Evolutionary conservation across 164 flowering plant species (phyloP).

Genomic region (Magnolia changhungtana): DNA sequence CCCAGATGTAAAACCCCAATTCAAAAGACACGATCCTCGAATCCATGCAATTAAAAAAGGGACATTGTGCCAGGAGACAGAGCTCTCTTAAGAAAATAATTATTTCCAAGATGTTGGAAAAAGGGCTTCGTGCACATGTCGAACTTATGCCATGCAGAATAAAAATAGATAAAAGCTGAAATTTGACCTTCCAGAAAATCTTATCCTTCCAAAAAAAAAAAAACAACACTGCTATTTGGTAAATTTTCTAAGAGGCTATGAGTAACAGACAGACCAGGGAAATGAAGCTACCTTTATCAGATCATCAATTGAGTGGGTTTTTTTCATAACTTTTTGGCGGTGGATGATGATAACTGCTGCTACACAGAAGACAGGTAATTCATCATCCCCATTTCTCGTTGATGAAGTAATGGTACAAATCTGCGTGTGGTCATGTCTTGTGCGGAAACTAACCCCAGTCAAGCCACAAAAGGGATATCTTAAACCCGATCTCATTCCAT

Average conservation of each 20-base stretch:
- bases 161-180: not conserved
- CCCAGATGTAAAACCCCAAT: not conserved
- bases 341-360: constrained; percentile 78
- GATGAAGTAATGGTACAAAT: constrained; percentile 35
- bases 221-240: not conserved
- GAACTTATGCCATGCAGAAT: not conserved
- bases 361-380: constrained; percentile 75
- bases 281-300: constrained; percentile 64
- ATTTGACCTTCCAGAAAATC: no score
- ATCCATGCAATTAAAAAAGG: not conserved
- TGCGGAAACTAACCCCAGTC: constrained; percentile 58
- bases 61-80: not conserved
- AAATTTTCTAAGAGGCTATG: not conserved
- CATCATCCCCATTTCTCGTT: constrained; percentile 59
- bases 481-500: constrained; percentile 40
- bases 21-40: not conserved
- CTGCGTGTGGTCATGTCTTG: constrained; percentile 43
- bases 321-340: constrained; percentile 65
- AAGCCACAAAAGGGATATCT: constrained; percentile 70
- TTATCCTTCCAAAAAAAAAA: no score
- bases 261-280: not conserved
- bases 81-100: not conserved
- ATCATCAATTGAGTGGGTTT: constrained; percentile 79
- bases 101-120: not conserved
- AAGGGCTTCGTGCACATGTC: not conserved